Evolutionary conservation across 2,329 filamentous ascomycete genomes (phyloP).

Genomic region (Penicillium sp.): DNA sequence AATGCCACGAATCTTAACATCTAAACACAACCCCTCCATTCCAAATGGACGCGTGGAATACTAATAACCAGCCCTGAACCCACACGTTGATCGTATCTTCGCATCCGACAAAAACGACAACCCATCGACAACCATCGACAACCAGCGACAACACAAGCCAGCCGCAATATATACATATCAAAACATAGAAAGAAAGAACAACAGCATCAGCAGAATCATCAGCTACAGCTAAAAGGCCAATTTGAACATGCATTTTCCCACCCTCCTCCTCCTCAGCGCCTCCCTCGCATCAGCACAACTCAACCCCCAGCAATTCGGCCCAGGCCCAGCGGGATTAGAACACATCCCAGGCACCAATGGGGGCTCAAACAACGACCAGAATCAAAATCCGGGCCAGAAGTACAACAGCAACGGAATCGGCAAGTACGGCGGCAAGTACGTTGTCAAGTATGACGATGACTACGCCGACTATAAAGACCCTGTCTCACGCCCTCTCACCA

Average conservation of each 20-base stretch:
- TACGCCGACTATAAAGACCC: neutral
- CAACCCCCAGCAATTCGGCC: neutral
- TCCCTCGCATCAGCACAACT: constrained; percentile 12
- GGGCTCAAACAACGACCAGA: neutral
- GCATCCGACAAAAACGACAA: neutral
- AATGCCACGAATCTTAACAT: neutral
- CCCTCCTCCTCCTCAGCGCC: constrained; percentile 15
- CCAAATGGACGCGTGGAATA: neutral
- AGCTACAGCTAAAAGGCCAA: neutral
- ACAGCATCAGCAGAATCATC: neutral
- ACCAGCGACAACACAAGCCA: neutral
- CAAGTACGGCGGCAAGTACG: neutral
- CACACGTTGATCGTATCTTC: neutral
- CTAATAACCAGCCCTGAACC: neutral
- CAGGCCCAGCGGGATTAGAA: neutral
- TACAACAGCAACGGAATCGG: neutral
- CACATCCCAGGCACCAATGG: neutral
- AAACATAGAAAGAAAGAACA: neutral
- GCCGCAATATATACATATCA: neutral
- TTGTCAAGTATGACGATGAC: too few relatives aligned
- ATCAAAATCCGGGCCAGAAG: neutral
- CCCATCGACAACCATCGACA: neutral
- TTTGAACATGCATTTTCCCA: constrained; percentile 18
- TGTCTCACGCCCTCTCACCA: neutral
- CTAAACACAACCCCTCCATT: neutral